A percentile compares a stretch with the other conserved stretches of the same genome.
These are phyloP conservation scores for Begonia loranthoides DNA, from an alignment of 306 rosid species.

Conservation along the genomic window DNA sequence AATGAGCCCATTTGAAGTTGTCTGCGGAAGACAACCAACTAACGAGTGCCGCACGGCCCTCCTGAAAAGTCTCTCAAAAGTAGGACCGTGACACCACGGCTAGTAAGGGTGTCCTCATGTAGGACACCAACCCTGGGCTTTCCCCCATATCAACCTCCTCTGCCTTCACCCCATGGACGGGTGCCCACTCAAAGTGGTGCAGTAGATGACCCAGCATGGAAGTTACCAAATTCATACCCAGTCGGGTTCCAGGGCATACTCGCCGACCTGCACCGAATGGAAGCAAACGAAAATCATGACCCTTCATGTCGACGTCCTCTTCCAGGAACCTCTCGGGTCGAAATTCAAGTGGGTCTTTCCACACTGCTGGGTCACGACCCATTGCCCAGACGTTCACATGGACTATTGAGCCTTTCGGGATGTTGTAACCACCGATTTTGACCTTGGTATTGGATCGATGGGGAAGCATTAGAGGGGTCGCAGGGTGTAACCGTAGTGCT, in stretches of 20 bases:
- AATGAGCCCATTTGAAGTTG: too few relatives aligned
- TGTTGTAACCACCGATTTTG: constrained; percentile 68
- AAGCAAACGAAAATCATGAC: constrained; percentile 58
- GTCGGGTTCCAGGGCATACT: constrained; percentile 75
- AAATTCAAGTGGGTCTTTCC: constrained; percentile 55
- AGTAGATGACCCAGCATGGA: constrained; percentile 79
- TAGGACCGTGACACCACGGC: too few relatives aligned
- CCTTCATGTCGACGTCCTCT: constrained; percentile 93
- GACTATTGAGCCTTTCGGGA: constrained; percentile 70
- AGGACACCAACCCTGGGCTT: constrained; percentile 66
- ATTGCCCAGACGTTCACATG: constrained; percentile 85
- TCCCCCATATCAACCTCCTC: constrained; percentile 72
- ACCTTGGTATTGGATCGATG: constrained; percentile 59
- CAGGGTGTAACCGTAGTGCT: constrained; percentile 67
- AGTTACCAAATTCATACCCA: constrained; percentile 59
- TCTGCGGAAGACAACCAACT: too few relatives aligned
- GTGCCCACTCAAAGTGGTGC: constrained; percentile 72
- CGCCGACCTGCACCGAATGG: constrained; percentile 85
- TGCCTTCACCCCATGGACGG: constrained; percentile 25
- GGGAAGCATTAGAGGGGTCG: constrained; percentile 86
- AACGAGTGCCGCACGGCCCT: too few relatives aligned
- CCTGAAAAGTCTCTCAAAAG: too few relatives aligned
- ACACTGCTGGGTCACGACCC: constrained; percentile 54
- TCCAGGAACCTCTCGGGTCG: constrained; percentile 70
- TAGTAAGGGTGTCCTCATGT: constrained; percentile 52